These are phyloP conservation scores for Huntiella bhutanensis DNA, from an alignment of 2,329 filamentous ascomycete genomes.

Conservation along the genomic window DNA sequence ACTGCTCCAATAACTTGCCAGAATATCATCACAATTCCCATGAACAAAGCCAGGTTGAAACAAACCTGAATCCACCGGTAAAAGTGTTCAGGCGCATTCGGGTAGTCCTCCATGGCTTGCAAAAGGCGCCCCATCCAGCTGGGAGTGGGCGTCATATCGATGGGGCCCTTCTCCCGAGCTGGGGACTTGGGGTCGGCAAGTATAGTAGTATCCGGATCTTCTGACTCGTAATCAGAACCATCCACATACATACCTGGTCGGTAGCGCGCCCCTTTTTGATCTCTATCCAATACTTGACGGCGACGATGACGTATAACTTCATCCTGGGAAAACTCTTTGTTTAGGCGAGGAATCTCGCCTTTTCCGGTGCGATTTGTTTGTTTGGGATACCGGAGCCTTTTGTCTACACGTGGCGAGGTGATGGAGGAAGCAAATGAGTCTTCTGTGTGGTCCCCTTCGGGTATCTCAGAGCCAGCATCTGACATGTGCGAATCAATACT, in stretches of 20 bases:
- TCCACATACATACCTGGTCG: conserved; percentile 19
- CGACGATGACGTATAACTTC: conserved; percentile 36
- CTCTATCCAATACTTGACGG: conserved; percentile 30
- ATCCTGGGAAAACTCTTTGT: conserved; percentile 20
- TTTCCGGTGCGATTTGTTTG: conserved; percentile 31
- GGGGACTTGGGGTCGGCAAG: background rate
- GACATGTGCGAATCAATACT: conserved; percentile 14
- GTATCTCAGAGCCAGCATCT: conserved; percentile 22
- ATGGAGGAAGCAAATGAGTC: conserved; percentile 18
- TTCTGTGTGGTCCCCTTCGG: conserved; percentile 9
- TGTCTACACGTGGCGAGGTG: conserved; percentile 28
- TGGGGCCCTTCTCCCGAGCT: too few species aligned
- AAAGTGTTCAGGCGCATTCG: conserved; percentile 38
- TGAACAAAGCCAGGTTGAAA: conserved; percentile 45
- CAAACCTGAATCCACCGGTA: conserved; percentile 39
- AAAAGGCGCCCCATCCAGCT: conserved; percentile 27
- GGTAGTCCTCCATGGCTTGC: conserved; percentile 34
- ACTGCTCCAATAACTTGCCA: conserved; percentile 53
- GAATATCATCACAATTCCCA: conserved; percentile 41
- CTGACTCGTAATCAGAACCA: conserved; percentile 31
- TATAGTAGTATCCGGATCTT: conserved; percentile 17
- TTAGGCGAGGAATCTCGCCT: conserved; percentile 41
- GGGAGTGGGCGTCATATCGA: conserved; percentile 10
- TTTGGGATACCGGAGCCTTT: conserved; percentile 27
- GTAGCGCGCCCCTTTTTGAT: conserved; percentile 31